These are phyloP conservation scores for Huntiella abstrusa DNA, from an alignment of 2,329 filamentous ascomycete species.

Conservation along the genomic window DNA sequence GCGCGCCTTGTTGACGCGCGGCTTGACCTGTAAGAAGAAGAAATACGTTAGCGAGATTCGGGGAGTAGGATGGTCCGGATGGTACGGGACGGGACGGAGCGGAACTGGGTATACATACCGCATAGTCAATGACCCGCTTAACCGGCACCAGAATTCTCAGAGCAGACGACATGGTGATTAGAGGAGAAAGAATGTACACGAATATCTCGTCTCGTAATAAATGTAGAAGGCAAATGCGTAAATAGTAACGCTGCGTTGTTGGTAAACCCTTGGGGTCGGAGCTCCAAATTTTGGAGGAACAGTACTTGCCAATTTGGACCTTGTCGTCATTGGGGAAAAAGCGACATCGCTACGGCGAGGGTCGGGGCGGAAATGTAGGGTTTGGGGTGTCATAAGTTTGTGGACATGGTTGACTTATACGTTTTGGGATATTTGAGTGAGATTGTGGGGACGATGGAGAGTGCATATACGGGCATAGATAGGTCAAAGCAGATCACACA, in stretches of 20 bases:
- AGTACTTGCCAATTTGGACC: neutral
- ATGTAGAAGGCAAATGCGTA: neutral
- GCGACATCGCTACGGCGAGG: constrained; percentile 9
- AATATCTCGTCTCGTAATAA: neutral
- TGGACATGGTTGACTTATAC: no score
- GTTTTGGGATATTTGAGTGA: no score
- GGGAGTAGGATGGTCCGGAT: neutral
- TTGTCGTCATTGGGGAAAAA: constrained; percentile 9
- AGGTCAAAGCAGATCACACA: no score
- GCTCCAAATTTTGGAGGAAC: neutral
- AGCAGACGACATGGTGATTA: constrained; percentile 31
- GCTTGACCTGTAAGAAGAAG: constrained; percentile 35
- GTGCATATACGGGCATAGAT: no score
- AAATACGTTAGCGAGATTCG: neutral
- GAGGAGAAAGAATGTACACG: neutral
- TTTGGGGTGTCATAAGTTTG: no score
- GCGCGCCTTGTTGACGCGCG: constrained; percentile 49
- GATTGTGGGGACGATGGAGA: no score
- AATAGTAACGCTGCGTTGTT: neutral
- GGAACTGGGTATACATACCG: constrained; percentile 32
- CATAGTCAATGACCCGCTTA: constrained; percentile 76
- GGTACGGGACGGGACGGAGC: neutral
- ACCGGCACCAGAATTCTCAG: constrained; percentile 62
- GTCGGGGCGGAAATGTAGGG: no score
- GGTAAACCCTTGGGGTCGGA: neutral